Conservation (phyloP, 768 basidiomycete species). For the Mycena pura region DNA sequence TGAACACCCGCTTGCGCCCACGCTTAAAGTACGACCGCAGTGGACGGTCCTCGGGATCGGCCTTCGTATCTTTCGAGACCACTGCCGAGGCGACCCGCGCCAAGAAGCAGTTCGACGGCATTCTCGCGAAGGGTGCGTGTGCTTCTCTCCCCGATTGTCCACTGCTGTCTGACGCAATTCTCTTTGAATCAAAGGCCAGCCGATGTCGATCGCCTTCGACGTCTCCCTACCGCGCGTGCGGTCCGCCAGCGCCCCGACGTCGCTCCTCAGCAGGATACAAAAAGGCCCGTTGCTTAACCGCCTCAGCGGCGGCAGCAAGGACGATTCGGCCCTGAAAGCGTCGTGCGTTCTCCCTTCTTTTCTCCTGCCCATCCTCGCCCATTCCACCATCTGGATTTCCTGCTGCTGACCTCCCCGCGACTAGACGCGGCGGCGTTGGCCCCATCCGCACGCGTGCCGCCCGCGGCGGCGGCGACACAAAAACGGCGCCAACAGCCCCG, state of each 20-base stretch:
- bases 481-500: conserved; percentile 25
- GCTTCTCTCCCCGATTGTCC: conserved; percentile 7
- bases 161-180: conserved; percentile 15
- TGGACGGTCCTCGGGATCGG: conserved; percentile 88
- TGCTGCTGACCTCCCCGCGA: too few relatives aligned
- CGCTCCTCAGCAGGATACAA: conserved; percentile 77
- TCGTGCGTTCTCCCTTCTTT: conserved; percentile 42
- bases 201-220: conserved; percentile 75
- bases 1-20: conserved; percentile 36
- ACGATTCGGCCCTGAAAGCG: conserved; percentile 47
- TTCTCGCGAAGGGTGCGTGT: conserved; percentile 81
- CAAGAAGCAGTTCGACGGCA: conserved; percentile 85
- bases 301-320: conserved; percentile 46
- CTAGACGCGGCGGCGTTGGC: conserved; percentile 48
- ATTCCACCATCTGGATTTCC: too few relatives aligned
- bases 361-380: not conserved
- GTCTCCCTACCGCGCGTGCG: conserved; percentile 52
- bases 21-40: conserved; percentile 89
- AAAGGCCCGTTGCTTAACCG: conserved; percentile 76
- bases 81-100: conserved; percentile 80
- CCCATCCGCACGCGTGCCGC: conserved; percentile 51
- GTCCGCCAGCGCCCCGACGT: conserved; percentile 57
- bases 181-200: conserved; percentile 62
- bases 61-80: conserved; percentile 81
- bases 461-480: conserved; percentile 41